Conservation (phyloP, 2,329 filamentous ascomycete species). For the Gaeumannomyces sp. region DNA sequence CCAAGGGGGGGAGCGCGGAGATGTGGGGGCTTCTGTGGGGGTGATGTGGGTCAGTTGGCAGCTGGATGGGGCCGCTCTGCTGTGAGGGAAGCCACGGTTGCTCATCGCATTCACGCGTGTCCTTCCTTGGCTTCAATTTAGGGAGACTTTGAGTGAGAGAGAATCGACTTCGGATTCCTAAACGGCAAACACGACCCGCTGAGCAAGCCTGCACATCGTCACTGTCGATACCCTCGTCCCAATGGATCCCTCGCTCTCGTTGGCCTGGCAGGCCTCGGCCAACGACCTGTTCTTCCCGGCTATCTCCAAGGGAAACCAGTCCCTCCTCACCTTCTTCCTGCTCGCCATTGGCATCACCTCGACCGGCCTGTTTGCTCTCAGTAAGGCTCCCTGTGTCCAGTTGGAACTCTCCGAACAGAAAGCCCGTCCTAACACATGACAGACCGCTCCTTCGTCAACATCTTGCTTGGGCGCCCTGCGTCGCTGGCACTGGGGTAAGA, state of each 20-base stretch:
- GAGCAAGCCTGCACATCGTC: constrained; percentile 26
- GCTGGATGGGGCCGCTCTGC: not conserved
- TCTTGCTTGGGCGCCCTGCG: constrained; percentile 78
- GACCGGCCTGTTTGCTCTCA: constrained; percentile 76
- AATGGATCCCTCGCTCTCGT: constrained; percentile 76
- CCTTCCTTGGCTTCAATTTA: not conserved
- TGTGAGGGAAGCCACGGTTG: not conserved
- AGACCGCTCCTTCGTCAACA: constrained; percentile 78
- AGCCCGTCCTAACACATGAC: constrained; percentile 17
- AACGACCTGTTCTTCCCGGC: constrained; percentile 76
- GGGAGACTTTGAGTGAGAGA: not conserved
- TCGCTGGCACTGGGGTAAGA: constrained; percentile 85
- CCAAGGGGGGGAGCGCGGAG: too few species aligned
- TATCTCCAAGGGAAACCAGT: constrained; percentile 77
- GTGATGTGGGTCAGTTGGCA: not conserved
- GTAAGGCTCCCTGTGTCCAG: constrained; percentile 44
- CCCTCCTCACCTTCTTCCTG: constrained; percentile 71
- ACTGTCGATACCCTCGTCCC: too few species aligned
- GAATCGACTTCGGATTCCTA: not conserved
- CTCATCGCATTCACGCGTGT: not conserved
- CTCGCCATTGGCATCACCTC: constrained; percentile 66
- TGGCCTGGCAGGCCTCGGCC: constrained; percentile 90
- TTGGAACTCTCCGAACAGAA: not conserved
- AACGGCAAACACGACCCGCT: not conserved
- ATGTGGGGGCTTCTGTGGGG: not conserved